phyloP scores from a whole-genome alignment of 2,329 filamentous ascomycete species.

The Scytalidium sp. region DNA sequence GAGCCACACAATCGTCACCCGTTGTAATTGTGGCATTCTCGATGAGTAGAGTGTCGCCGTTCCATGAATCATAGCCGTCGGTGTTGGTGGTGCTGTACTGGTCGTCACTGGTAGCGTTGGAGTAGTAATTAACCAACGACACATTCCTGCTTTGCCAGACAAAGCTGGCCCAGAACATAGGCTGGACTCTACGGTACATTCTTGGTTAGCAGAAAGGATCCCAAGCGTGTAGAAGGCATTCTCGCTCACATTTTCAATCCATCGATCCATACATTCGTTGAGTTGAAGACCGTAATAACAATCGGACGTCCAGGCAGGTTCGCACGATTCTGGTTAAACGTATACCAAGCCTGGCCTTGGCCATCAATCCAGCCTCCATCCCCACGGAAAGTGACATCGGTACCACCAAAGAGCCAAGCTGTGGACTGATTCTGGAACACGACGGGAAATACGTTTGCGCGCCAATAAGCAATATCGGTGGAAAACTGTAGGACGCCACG shows the following conservation, averaged over 20 bases:
- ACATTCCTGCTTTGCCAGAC: slow-evolving; percentile 13
- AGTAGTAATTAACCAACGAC: slow-evolving; percentile 4
- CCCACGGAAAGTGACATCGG: slow-evolving; percentile 64
- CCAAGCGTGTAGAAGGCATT: slow-evolving; percentile 39
- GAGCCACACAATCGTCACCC: slow-evolving; percentile 60
- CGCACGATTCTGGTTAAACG: slow-evolving; percentile 36
- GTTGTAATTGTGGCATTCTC: slow-evolving; percentile 49
- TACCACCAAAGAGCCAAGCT: slow-evolving; percentile 62
- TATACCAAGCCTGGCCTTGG: slow-evolving; percentile 21
- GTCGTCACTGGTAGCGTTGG: slow-evolving; percentile 28
- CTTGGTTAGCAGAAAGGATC: slow-evolving; percentile 40
- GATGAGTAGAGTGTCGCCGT: slow-evolving; percentile 50
- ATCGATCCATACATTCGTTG: slow-evolving; percentile 42
- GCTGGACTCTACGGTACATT: not conserved
- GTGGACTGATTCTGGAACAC: slow-evolving; percentile 61
- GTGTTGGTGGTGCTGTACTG: slow-evolving; percentile 54
- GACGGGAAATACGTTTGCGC: slow-evolving; percentile 57
- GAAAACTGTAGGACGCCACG: slow-evolving; percentile 59
- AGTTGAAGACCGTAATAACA: slow-evolving; percentile 41
- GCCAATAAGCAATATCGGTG: slow-evolving; percentile 66
- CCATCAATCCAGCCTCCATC: slow-evolving; percentile 55
- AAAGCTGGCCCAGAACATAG: slow-evolving; percentile 7
- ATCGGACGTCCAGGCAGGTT: slow-evolving; percentile 44
- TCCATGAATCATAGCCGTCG: slow-evolving; percentile 60
- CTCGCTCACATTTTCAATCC: slow-evolving; percentile 21